Base-by-base conservation (phyloP, 1,284 basidiomycete genomes). In the Cronartium quercuum region DNA sequence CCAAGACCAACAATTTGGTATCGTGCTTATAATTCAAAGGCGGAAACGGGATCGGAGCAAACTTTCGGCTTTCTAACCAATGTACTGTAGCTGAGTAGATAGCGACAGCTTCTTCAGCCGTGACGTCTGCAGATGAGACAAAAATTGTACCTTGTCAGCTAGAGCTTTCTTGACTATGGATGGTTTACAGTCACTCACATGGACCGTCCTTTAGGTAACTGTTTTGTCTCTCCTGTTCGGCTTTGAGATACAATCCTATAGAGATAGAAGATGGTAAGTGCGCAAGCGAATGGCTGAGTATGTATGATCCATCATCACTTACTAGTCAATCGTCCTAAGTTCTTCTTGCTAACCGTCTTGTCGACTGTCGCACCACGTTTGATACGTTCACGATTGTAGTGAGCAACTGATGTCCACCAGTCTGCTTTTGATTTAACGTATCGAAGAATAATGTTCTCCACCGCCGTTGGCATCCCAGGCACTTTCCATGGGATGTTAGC, bases 341-440 rank as follows among this genome's bases (percentile, higher is more conserved):
- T 96, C 87, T 95, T 95, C 86, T 94, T 94, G 18, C 93, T 91
- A 47, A 98, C 96, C 6, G 96, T 96, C 84, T 99, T 99, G 85
- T 99, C 96, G 77, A 99, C 96, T 0, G 96, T 98, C 2, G 96
- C 96, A 78, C 96, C 94, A 78, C 93, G 91, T 66, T 92, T 88
- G 76, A 94, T 94, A 84, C 92, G 91, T 81, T 94, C 93, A 76
- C 94, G 91, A 79, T 94, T 93, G 82, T 94, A 93, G 81, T 94
- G 92, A 15, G 88, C 90, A 77, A 86, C 92, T 83, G 92, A 96
- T 78, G 91, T 91, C 94, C 94, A 98, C 94, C 94, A 97, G 82
- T 98, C 96, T 10, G 93, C 91, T 86, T 99, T 99, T 83, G 89
- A 91, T 87, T 99, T 99, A 87, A 98, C 95, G 84, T 98, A 99